Base-by-base conservation (phyloP, 2,329 filamentous ascomycete genomes). In the Dissoconium aciculare region DNA sequence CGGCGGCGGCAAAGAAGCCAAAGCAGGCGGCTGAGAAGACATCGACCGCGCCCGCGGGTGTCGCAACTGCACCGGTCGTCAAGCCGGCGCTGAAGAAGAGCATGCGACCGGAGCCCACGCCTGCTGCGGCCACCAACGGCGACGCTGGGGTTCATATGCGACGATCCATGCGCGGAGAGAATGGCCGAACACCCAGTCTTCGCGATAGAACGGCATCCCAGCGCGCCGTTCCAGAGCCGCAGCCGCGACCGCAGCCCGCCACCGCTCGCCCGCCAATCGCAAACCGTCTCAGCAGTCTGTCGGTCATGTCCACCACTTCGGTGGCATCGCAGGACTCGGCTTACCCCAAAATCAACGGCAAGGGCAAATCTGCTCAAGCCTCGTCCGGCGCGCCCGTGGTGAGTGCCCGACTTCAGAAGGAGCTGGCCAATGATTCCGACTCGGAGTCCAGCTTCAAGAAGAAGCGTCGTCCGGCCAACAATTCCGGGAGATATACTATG, bases 391-490 rank as follows among this genome's bases (percentile, higher is more conserved):
- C 37, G 5, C 34, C 31, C 4, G 29, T 33, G 9, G 31, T 45
- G 5, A 46, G 40, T 24, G 33, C 38, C 5, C 46, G 40, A 28
- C 26, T 47, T 19, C 45, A 49, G 21, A 43, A 46, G 19, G 39
- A 47, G 26, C 25, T 47, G 9, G 50, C 55, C n/a, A 53, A 58
- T 28, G 60, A 63, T 29, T 54, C 51, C 37, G 60, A 60, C 19
- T 65, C 62, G 3, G 61, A 56, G 13, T 92, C 80, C 56, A 92
- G 82, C 51, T 93, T 93, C 59, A 78, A 71, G 47, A 75, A 81
- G 26, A 67, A 37, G 57, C 66, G 21, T 50, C 58, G 30, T 50
- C 53, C 4, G 5, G 32, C 39, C 3, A 55, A 56, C 24, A 55
- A 63, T 26, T 63, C 64, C 0, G 59, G 60, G 3, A 47, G 56